These are phyloP conservation scores for Euphrasia arctica DNA, from an alignment of 305 asterid species.

Conservation along the genomic window DNA sequence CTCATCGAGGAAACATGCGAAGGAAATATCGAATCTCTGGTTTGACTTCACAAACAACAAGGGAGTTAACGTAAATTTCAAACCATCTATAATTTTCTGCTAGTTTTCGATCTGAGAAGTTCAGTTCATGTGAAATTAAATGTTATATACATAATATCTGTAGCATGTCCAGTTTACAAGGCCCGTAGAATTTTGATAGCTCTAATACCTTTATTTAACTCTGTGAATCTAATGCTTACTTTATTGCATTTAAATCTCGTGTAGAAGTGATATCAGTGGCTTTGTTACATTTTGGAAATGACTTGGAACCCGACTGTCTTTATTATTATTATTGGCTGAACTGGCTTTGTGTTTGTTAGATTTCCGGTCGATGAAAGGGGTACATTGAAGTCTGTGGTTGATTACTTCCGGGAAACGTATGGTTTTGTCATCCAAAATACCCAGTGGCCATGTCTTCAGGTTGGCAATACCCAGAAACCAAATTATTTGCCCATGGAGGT, in stretches of 20 bases:
- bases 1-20: constrained; percentile 77
- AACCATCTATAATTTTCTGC: background rate
- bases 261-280: background rate
- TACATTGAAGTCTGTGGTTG: constrained; percentile 57
- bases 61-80: constrained; percentile 59
- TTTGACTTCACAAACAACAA: constrained; percentile 64
- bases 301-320: background rate
- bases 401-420: constrained; percentile 58
- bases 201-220: constrained; percentile 2
- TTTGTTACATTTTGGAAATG: background rate
- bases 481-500: constrained; percentile 86
- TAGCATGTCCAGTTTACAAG: background rate
- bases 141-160: background rate
- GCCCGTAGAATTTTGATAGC: background rate
- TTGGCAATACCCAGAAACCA: constrained; percentile 56
- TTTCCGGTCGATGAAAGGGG: constrained; percentile 66
- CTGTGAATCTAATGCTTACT: constrained; percentile 11
- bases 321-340: background rate
- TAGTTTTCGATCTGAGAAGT: constrained; percentile 9
- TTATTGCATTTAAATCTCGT: background rate
- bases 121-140: background rate
- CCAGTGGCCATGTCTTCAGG: constrained; percentile 65
- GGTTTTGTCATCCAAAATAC: constrained; percentile 55
- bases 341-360: constrained; percentile 29
- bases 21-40: constrained; percentile 71